Base-by-base conservation (phyloP, 345 rosid species). In the Adansonia digitata region DNA sequence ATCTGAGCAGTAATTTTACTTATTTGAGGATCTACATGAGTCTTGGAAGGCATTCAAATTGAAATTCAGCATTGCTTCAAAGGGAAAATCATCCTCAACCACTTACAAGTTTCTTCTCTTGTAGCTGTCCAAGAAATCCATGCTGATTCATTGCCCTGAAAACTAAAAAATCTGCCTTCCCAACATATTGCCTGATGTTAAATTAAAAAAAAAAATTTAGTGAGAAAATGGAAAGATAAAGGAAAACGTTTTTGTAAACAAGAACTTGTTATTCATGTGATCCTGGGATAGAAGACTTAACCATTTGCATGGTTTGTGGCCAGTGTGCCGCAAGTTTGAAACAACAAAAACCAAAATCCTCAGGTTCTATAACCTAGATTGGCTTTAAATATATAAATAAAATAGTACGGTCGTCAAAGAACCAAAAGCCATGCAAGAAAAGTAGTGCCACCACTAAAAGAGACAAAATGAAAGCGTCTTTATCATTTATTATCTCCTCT, bases 101-200 rank as follows among this genome's bases (percentile, higher is more conserved):
- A 88, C 95, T 88, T 81, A 94, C 98, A 81, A 95, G 99, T 82
- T 95, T 95, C 86, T 95, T 95, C 78, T 93, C 97, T 82, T 91
- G 98, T 73, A 95, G 87, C 72, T 91, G 97, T 74, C 92, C 97
- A 72, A 95, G 93, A 80, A 93, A 91, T 45, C 94, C 96, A 82
- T 95, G 98, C 75, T 90, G 97, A 85, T 88, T 89, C 98, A 93
- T 86, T 55, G 99, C 94, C 55, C 96, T 94, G 80, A 95, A 95
- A 73, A 89, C 99, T 66, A 93, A 89, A 83, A 90, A 93, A 88
- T 89, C 98, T 62, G 97, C 94, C 86, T 95, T 95, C 73, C 96
- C 96, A 74, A 89, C 96, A 76, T 95, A 95, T 80, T 90, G 94
- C 88, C 98, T 94, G 84, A 74, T 69, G 62, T 18, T 40, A 77